phyloP scores from a whole-genome alignment of 2,329 filamentous ascomycete species.

The Paecilomyces sp. region DNA sequence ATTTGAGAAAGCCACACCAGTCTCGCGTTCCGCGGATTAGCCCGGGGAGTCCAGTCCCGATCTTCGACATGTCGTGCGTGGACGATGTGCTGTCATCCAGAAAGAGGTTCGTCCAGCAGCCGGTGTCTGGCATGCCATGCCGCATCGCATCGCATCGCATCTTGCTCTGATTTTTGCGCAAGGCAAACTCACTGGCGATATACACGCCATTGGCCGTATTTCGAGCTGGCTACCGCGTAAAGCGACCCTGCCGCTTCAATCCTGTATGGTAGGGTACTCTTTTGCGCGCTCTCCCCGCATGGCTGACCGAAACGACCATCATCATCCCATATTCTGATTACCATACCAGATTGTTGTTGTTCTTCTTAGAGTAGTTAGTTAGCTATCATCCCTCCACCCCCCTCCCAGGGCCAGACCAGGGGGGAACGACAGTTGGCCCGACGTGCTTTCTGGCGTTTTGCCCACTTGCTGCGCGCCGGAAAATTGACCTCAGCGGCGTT shows the following conservation, averaged over 20 bases:
- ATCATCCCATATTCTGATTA: no score
- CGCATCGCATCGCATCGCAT: neutral
- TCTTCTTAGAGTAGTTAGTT: no score
- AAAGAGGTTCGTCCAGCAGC: neutral
- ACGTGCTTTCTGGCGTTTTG: neutral
- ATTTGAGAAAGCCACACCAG: neutral
- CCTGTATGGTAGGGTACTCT: neutral
- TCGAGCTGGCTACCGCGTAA: neutral
- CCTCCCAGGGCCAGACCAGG: neutral
- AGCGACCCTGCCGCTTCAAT: neutral
- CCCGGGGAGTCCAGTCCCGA: neutral
- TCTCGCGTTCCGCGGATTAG: neutral
- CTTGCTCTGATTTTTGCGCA: neutral
- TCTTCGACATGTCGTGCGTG: conserved; percentile 1
- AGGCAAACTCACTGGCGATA: neutral
- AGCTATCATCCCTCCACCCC: no score
- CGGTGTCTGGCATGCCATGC: neutral
- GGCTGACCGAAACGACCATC: neutral
- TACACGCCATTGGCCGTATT: neutral
- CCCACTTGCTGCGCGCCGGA: neutral
- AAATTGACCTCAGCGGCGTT: neutral
- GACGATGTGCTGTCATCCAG: neutral
- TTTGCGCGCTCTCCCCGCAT: neutral
- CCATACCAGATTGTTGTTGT: no score
- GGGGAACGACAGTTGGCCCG: neutral